Evolutionary conservation across 176 grass and related monocot species (phyloP).

Genomic region (Bonia amplexicaulis): DNA sequence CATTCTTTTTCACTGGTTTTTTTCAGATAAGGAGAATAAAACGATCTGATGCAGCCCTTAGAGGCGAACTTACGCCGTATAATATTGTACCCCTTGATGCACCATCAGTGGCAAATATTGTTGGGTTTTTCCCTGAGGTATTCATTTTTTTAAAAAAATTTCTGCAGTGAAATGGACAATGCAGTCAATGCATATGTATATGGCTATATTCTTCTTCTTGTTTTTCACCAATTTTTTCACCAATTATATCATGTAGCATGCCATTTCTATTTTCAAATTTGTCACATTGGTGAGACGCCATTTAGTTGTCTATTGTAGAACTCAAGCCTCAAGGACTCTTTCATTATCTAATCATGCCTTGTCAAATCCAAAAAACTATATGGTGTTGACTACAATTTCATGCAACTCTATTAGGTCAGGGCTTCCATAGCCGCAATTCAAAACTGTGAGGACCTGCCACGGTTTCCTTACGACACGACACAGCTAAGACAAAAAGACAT

Average conservation of each 20-base stretch:
- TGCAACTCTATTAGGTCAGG: slow-evolving; percentile 57
- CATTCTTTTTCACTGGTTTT: background rate
- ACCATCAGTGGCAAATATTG: slow-evolving; percentile 68
- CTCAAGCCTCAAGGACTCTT: background rate
- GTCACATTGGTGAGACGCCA: background rate
- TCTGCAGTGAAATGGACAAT: background rate
- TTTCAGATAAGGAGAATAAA: slow-evolving; percentile 75
- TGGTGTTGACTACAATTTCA: background rate
- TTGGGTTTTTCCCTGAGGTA: slow-evolving; percentile 93
- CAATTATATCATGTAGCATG: background rate
- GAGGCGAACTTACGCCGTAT: slow-evolving; percentile 77
- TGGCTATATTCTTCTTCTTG: background rate
- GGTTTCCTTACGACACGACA: slow-evolving; percentile 45
- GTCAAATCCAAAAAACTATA: background rate
- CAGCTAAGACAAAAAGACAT: slow-evolving; percentile 65
- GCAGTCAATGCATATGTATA: background rate
- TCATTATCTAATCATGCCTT: slow-evolving; percentile 21
- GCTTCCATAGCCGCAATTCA: slow-evolving; percentile 74
- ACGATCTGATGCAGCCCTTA: slow-evolving; percentile 67
- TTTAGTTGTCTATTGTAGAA: background rate
- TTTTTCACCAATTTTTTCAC: background rate
- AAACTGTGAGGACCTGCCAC: slow-evolving; percentile 70
- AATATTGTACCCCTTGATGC: slow-evolving; percentile 94
- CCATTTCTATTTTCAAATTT: background rate
- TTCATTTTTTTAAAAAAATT: background rate